Conservation (phyloP, 2,329 filamentous ascomycete species). For the Epichloe gansuensis region DNA sequence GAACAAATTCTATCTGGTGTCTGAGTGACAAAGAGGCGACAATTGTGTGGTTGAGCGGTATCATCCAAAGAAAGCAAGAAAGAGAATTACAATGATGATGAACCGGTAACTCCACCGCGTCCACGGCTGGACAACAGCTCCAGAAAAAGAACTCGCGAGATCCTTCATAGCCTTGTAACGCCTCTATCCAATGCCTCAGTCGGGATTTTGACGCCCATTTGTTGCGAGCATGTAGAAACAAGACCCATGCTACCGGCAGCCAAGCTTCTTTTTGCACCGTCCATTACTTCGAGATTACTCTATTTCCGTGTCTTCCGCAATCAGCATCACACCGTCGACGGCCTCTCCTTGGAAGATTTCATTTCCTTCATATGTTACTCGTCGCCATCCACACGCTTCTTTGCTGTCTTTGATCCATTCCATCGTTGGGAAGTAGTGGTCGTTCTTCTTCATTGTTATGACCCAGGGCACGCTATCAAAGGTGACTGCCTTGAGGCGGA, state of each 20-base stretch:
- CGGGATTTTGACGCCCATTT: conserved; percentile 8
- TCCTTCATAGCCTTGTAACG: conserved; percentile 26
- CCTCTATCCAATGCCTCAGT: conserved; percentile 14
- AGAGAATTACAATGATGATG: not conserved
- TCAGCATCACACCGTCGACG: conserved; percentile 33
- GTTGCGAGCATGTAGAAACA: not conserved
- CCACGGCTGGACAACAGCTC: conserved; percentile 16
- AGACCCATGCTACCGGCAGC: not conserved
- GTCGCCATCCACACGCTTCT: conserved; percentile 49
- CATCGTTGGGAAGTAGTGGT: conserved; percentile 77
- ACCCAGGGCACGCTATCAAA: conserved; percentile 99
- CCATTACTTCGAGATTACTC: conserved; percentile 17
- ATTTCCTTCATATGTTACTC: conserved; percentile 49
- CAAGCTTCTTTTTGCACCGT: not conserved
- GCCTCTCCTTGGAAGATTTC: conserved; percentile 42
- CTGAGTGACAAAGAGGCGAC: not conserved
- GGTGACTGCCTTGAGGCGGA: conserved; percentile 91
- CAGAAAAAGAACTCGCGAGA: conserved; percentile 17
- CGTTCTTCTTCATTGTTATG: conserved; percentile 99
- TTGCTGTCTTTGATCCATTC: conserved; percentile 54
- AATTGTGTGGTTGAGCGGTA: not conserved
- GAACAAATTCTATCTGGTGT: not conserved
- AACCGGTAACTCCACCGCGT: conserved; percentile 4
- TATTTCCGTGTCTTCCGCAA: conserved; percentile 31
- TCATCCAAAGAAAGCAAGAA: not conserved